Conservation (phyloP, 106 monocot genomes). For the Dendrobium catenatum region DNA sequence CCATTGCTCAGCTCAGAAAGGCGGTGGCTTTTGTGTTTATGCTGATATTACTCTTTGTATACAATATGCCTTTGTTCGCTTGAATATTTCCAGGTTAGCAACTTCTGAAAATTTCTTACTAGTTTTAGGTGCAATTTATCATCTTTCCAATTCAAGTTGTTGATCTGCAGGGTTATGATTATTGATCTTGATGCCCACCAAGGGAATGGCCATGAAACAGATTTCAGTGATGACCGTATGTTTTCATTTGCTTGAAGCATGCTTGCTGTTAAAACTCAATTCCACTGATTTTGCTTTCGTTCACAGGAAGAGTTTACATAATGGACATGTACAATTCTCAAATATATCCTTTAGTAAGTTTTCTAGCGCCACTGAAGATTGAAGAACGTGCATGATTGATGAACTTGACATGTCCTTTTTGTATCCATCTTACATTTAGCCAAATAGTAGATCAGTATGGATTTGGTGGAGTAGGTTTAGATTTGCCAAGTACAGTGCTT, state of each 20-base stretch:
- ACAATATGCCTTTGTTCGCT: slow-evolving; percentile 74
- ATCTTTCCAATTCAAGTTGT: background rate
- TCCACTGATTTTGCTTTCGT: slow-evolving; percentile 8
- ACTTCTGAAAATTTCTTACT: background rate
- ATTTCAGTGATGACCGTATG: slow-evolving; percentile 80
- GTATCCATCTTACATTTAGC: background rate
- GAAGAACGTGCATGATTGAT: background rate
- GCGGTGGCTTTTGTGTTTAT: slow-evolving; percentile 96
- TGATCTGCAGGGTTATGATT: slow-evolving; percentile 72
- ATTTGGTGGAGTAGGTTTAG: background rate
- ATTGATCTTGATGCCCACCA: slow-evolving; percentile 99
- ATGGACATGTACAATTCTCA: slow-evolving; percentile 97
- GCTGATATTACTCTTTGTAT: slow-evolving; percentile 95
- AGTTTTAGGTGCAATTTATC: background rate
- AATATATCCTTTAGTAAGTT: slow-evolving; percentile 91
- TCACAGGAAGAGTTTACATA: slow-evolving; percentile 87
- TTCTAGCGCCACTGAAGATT: background rate
- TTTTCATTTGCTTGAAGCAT: slow-evolving; percentile 5
- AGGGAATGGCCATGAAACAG: slow-evolving; percentile 98
- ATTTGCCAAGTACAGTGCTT: background rate
- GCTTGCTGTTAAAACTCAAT: background rate
- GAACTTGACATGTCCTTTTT: background rate
- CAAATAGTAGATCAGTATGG: background rate
- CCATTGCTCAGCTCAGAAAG: slow-evolving; percentile 85
- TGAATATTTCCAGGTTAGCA: slow-evolving; percentile 76